Evolutionary conservation across 1,139 yeast genomes (phyloP).

Genomic region (Pichia sp.): DNA sequence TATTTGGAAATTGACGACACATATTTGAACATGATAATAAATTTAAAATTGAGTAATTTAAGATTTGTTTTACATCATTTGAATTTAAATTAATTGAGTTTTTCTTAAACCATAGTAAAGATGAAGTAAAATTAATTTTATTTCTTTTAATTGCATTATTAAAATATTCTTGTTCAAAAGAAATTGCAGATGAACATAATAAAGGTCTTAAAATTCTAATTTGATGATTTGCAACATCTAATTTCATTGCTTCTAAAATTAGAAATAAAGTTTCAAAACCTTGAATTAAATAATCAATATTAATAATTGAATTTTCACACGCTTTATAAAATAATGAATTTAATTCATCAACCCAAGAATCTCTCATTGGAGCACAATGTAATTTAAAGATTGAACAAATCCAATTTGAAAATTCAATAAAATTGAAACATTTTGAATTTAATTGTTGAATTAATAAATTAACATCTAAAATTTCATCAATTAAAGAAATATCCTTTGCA

Average conservation of each 20-base stretch:
- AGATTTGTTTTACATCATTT: conserved; percentile 33
- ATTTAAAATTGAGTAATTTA: conserved; percentile 47
- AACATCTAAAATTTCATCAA: conserved; percentile 71
- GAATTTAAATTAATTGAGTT: conserved; percentile 27
- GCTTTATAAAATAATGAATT: conserved; percentile 61
- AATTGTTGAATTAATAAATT: conserved; percentile 75
- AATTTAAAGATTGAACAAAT: conserved; percentile 64
- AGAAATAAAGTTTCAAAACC: conserved; percentile 78
- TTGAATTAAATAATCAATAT: conserved; percentile 43
- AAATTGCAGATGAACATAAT: conserved; percentile 82
- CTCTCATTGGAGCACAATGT: conserved; percentile 96
- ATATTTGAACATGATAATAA: conserved; percentile 71
- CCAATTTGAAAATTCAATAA: conserved; percentile 64
- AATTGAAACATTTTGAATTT: conserved; percentile 60
- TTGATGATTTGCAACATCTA: conserved; percentile 94
- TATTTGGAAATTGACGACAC: conserved; percentile 79
- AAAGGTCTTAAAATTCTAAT: conserved; percentile 81
- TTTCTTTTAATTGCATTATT: conserved; percentile 61
- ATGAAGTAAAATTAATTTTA: conserved; percentile 60
- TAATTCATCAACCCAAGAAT: conserved; percentile 85
- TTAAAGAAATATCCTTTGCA: conserved; percentile 62
- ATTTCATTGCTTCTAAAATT: conserved; percentile 90
- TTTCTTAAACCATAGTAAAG: conserved; percentile 64
- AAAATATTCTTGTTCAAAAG: conserved; percentile 85
- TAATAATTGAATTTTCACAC: conserved; percentile 35